Base-by-base conservation (phyloP, 805 yeast species). In the Sugiyamaella marilandica region DNA sequence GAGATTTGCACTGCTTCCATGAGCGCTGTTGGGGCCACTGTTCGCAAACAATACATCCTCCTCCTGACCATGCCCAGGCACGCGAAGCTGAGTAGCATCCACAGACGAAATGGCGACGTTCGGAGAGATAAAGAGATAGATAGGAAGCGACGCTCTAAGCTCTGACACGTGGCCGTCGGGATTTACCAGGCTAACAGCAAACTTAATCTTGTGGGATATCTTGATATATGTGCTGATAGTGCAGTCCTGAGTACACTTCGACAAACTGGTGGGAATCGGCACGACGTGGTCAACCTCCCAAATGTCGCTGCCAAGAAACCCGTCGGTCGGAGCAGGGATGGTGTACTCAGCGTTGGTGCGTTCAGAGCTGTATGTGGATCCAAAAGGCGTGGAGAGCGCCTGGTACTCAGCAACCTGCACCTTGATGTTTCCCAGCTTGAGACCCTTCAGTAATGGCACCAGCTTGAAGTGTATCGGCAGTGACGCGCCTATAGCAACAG, bases 131-230 rank as follows among this genome's bases (percentile, higher is more conserved):
- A 85, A 87, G 33, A 88, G 67, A 29, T 77, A 79, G 2, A 92
- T 75, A 0, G 98, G 98, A 57, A 92, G 73, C 0, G 97, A 85
- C 0, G 97, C 97, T 32, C 98, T 75, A 48, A 92, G 74, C 67
- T 91, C 97, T 0, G 97, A 88, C 2, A 85, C 83, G 65, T 92
- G 98, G 2, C 96, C 96, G 67, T 90, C 97, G 0, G 95, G 85
- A 65, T 94, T 92, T 39, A 81, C 69, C 57, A 94, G 74, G 1
- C 88, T 85, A 53, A 94, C 81, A 9, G 80, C 82, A 65, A 91
- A 87, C 62, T 88, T 85, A 52, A 94, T 70, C 70, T 90, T 91
- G 71, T 94, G 99, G 52, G 95, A 80, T 11, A 94, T 90, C 66
- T 88, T 88, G 54, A 89, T 76, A 63, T 82, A 80, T 26, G 77